Base-by-base conservation (phyloP, 805 yeast species). In the Deakozyma indianensis region DNA sequence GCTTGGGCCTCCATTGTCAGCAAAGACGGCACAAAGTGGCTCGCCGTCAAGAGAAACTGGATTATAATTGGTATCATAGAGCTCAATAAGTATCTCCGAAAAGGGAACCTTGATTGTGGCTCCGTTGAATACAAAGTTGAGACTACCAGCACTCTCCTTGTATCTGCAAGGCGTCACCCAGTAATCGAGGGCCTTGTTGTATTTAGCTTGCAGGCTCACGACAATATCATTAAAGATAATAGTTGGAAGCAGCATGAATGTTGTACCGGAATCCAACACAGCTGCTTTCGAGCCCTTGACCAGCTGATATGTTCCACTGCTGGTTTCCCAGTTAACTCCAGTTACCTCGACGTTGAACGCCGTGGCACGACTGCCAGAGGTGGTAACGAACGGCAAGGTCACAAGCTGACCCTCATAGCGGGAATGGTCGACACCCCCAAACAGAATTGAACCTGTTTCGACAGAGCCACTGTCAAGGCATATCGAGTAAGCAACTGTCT, bases 81-180 rank as follows among this genome's bases (percentile, higher is more conserved):
- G 28, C 2, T 50, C 52, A 38, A 41, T 35, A 25, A 51, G 29
- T 40, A 59, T 42, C 46, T 57, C 60, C 29, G 47, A 43, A 43
- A 65, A 53, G 11, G 79, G 77, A 7, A 73, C 74, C 22, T 61
- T 52, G 50, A 79, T 70, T 9, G 58, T 55, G 20, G 62, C 56
- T 2, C 83, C 83, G 44, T 69, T 68, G 57, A 80, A 77, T 52
- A 70, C 60, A 54, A 74, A 73, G 28, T 58, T 57, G 21, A 76
- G 46, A 14, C 56, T 53, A 22, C 56, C 61, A 11, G 49, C 43
- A n/a, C n/a, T n/a, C 20, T 46, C 43, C 35, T 47, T 44, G 59
- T 81, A 76, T 29, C 47, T 44, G 59, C 81, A 76, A 22, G 58
- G 52, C 46, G 65, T 58, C 16, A 58, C 45, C 53, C 69, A 74